Evolutionary conservation across 176 grass and related monocot species (phyloP), one percentile per base, ranked within the genome.

Genomic region (Tillandsia fasciculata): DNA sequence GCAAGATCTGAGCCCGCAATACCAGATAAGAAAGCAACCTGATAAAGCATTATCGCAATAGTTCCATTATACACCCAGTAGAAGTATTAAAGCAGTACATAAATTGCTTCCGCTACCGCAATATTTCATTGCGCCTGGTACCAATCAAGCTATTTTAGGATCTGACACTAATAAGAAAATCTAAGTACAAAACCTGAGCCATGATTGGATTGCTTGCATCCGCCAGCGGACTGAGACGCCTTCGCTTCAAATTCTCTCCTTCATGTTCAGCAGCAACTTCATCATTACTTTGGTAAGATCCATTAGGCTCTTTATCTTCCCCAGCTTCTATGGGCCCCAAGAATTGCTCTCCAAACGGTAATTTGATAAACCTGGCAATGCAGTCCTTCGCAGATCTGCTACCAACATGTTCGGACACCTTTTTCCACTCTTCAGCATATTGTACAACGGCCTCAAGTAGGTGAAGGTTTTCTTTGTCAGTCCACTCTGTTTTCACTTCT

Each of bases 171-270:
- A 61, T 52, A 48, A 27, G 13, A 58, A 48, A 64, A 80, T 24
- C 67, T 51, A 64, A 70, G 12, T 27, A 53, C 26, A 74, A 67
- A 28, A 99, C 94, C 89, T 99, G 94, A 69, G 89, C 86, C 84
- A 99, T 88, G 76, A 99, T 90, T 26, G 94, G 94, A 76, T 99
- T 99, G 69, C 86, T 93, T 65, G 94, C 82, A 90, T 99, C 94
- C 47, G 87, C 84, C 74, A 99, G 71, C 72, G 89, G 89, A 51
- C 82, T 99, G 61, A 99, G 79, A 20, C 67, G 56, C 18, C n/a
- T 66, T 57, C 77, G 87, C 79, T 90, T 99, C 51, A 71, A 70
- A 63, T 66, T 59, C 53, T 83, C 70, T 76, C 64, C 73, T 79
- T 53, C 74, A 65, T 69, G 53, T 70, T 69, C 86, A 88, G 77